Percentiles rank a stretch among this genome's conserved stretches.
Conservation (phyloP, 2,329 filamentous ascomycete species). For the Aspergillus niger region DNA sequence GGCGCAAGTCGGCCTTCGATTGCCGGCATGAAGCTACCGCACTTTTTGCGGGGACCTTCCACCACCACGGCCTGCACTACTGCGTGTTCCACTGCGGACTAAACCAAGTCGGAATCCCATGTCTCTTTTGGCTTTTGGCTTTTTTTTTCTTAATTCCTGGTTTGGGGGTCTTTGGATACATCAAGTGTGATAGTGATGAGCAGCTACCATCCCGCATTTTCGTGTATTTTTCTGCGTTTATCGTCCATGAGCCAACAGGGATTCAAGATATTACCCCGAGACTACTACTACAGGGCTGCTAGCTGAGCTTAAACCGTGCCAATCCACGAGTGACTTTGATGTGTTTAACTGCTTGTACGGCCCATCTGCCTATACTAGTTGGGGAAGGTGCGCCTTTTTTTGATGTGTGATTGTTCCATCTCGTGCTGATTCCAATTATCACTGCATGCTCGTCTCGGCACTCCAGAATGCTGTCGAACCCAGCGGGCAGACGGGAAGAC, state of each 20-base stretch:
- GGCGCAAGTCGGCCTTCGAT: not conserved
- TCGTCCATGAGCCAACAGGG: not conserved
- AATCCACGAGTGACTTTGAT: not conserved
- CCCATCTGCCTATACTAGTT: not conserved
- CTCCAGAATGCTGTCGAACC: not conserved
- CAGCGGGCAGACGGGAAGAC: not conserved
- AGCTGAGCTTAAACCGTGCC: not conserved
- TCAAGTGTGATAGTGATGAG: not conserved
- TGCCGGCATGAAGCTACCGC: conserved; percentile 10
- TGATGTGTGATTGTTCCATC: not conserved
- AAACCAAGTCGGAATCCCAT: too few relatives aligned
- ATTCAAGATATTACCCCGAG: not conserved
- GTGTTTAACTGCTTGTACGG: not conserved
- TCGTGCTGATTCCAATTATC: not conserved
- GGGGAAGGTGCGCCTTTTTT: not conserved
- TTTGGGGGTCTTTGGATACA: not conserved
- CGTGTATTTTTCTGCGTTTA: not conserved
- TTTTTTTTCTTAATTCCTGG: not conserved
- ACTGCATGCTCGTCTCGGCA: not conserved
- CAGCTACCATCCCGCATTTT: not conserved
- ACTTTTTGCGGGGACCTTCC: conserved; percentile 8
- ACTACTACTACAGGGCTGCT: not conserved
- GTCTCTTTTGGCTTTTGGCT: not conserved
- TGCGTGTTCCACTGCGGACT: not conserved
- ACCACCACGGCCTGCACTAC: not conserved